Percentiles rank a stretch among this genome's conserved stretches.
Conservation (phyloP, 371 early-diverging fungal species). For the Nematocida homosporus region DNA sequence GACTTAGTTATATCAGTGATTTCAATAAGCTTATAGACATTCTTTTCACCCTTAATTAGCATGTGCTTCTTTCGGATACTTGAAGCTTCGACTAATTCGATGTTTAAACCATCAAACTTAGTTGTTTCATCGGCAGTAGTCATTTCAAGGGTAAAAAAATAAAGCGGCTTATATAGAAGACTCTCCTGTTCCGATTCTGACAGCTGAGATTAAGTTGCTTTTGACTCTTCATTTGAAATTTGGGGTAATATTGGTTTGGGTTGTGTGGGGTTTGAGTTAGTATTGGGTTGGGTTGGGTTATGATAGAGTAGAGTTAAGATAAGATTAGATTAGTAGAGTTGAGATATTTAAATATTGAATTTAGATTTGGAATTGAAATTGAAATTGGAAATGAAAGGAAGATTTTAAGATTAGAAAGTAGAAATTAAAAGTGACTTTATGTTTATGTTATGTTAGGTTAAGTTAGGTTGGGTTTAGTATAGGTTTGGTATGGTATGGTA, state of each 20-base stretch:
- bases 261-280: no score
- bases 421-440: no score
- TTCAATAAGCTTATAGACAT: constrained; percentile 35
- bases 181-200: no score
- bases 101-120: constrained; percentile 23
- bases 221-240: no score
- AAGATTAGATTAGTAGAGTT: neutral
- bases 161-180: neutral
- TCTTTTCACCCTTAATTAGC: constrained; percentile 30
- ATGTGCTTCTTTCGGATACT: constrained; percentile 31
- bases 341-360: constrained; percentile 29
- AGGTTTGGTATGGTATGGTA: no score
- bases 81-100: constrained; percentile 34
- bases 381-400: constrained; percentile 1
- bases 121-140: neutral
- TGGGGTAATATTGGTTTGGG: no score
- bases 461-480: no score
- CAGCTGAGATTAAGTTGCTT: no score
- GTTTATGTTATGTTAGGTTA: no score
- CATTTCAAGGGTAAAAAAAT: neutral
- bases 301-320: no score
- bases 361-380: constrained; percentile 13
- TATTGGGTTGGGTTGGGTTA: no score
- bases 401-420: neutral
- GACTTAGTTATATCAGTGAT: constrained; percentile 54